phyloP scores from a whole-genome alignment of 257 asterid genomes.

The Solanum phureja region DNA sequence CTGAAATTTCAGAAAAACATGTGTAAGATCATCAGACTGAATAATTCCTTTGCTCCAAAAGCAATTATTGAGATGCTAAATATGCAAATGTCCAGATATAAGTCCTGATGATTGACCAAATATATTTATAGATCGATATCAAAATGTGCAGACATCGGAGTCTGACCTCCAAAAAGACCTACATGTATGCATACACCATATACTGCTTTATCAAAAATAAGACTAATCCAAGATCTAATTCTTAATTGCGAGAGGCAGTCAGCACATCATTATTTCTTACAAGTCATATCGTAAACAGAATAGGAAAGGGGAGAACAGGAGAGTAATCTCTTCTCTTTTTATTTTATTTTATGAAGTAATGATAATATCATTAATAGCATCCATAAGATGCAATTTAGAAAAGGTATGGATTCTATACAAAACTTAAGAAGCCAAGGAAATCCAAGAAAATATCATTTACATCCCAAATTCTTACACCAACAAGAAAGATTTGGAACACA shows the following conservation, averaged over 20 bases:
- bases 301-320: background rate
- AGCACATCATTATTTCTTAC: too few species aligned
- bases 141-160: background rate
- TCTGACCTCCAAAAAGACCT: background rate
- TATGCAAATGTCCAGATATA: background rate
- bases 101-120: background rate
- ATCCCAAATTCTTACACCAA: background rate
- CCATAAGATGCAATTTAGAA: background rate
- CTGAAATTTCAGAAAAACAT: background rate
- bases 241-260: background rate
- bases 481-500: background rate
- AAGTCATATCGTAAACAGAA: background rate
- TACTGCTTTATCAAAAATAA: too few species aligned
- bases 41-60: background rate
- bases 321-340: background rate
- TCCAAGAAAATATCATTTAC: background rate
- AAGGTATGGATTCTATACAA: background rate
- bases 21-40: background rate
- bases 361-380: background rate
- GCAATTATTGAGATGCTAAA: background rate
- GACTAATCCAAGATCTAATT: background rate
- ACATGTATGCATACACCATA: background rate
- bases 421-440: background rate
- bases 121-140: background rate
- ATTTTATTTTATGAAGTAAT: too few species aligned